phyloP scores from a whole-genome alignment of 768 basidiomycete genomes.

The Lactarius vividus region DNA sequence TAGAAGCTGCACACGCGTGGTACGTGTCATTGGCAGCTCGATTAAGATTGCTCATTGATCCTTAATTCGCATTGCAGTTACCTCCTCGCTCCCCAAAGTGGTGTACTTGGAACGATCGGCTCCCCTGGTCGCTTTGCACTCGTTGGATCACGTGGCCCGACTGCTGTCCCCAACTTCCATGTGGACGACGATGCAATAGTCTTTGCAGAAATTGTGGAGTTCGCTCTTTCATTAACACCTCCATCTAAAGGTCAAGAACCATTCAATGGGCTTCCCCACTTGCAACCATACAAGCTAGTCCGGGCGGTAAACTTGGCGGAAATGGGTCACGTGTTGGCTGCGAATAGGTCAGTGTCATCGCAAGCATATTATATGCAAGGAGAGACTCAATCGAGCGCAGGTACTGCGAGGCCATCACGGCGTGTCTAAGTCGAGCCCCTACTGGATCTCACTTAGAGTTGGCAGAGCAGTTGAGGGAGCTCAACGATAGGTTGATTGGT shows the following conservation, averaged over 20 bases:
- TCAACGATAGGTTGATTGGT: conserved; percentile 76
- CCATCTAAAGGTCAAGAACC: conserved; percentile 80
- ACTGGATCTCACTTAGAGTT: conserved; percentile 65
- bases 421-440: conserved; percentile 58
- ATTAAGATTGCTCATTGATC: background rate
- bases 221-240: conserved; percentile 75
- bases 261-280: conserved; percentile 76
- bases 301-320: conserved; percentile 77
- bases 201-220: conserved; percentile 89
- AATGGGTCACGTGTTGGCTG: conserved; percentile 70
- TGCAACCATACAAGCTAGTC: conserved; percentile 85
- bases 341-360: conserved; percentile 58
- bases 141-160: conserved; percentile 66
- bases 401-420: conserved; percentile 89
- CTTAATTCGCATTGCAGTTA: conserved; percentile 50
- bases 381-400: conserved; percentile 42
- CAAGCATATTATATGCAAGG: conserved; percentile 13
- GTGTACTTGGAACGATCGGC: conserved; percentile 69
- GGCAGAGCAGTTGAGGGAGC: conserved; percentile 69
- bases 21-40: conserved; percentile 40
- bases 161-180: conserved; percentile 46
- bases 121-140: conserved; percentile 66
- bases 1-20: conserved; percentile 92
- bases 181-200: conserved; percentile 75
- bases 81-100: conserved; percentile 79